Conservation (phyloP, 495 filamentous ascomycete species). For the Podospora australis region DNA sequence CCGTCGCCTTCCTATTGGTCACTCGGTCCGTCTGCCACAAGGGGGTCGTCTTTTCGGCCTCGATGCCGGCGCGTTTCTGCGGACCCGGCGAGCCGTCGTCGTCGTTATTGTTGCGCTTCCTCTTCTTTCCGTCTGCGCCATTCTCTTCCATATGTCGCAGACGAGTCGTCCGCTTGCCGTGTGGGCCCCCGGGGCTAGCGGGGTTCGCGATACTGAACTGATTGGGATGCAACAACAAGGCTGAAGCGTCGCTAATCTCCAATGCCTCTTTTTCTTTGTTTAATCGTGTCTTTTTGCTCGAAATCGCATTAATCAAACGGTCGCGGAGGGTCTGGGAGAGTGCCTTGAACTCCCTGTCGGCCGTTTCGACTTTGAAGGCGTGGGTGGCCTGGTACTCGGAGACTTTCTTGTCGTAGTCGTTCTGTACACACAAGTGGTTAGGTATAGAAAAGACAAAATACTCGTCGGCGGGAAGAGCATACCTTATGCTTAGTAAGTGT, state of each 20-base stretch:
- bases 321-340: constrained; percentile 76
- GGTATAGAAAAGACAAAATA: constrained; percentile 2
- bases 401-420: constrained; percentile 49
- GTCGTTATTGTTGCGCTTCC: constrained; percentile 71
- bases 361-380: constrained; percentile 62
- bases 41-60: constrained; percentile 46
- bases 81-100: constrained; percentile 67
- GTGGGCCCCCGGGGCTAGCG: constrained; percentile 70
- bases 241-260: constrained; percentile 82
- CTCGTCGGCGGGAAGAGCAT: constrained; percentile 24
- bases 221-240: constrained; percentile 82
- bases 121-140: constrained; percentile 62
- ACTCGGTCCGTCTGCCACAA: constrained; percentile 47
- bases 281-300: constrained; percentile 65
- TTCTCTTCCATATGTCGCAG: constrained; percentile 68
- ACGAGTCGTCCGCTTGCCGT: constrained; percentile 75
- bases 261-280: constrained; percentile 81
- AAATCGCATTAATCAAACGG: constrained; percentile 72
- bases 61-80: constrained; percentile 42
- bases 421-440: constrained; percentile 29
- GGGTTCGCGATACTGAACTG: constrained; percentile 83
- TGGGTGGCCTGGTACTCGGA: constrained; percentile 46
- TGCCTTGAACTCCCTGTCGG: constrained; percentile 71
- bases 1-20: constrained; percentile 39
- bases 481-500: constrained; percentile 71